These are phyloP conservation scores for Pugionium dolabratum DNA, from an alignment of 345 rosid species.

Conservation along the genomic window DNA sequence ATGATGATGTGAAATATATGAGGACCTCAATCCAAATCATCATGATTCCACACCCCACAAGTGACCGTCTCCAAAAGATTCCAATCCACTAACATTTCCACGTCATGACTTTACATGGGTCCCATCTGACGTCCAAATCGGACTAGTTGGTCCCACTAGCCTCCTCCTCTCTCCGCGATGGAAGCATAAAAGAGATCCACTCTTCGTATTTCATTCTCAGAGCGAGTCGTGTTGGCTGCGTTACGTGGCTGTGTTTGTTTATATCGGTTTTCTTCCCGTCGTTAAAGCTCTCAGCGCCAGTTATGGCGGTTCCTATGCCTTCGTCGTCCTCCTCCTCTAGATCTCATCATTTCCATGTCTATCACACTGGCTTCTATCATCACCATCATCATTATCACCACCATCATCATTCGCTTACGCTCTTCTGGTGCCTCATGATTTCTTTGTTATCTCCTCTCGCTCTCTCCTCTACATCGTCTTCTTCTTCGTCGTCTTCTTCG, in stretches of 20 bases:
- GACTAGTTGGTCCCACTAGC: slow-evolving; percentile 36
- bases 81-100: slow-evolving; percentile 32
- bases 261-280: background rate
- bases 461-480: slow-evolving; percentile 28
- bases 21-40: background rate
- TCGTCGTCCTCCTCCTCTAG: slow-evolving; percentile 29
- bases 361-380: slow-evolving; percentile 34
- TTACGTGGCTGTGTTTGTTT: slow-evolving; percentile 39
- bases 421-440: slow-evolving; percentile 41
- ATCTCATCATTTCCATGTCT: slow-evolving; percentile 28
- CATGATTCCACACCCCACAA: slow-evolving; percentile 33
- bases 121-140: slow-evolving; percentile 29
- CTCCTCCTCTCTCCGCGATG: slow-evolving; percentile 28
- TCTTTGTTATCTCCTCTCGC: slow-evolving; percentile 41
- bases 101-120: slow-evolving; percentile 23
- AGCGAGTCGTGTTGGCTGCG: slow-evolving; percentile 31
- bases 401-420: slow-evolving; percentile 21
- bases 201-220: background rate
- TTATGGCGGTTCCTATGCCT: slow-evolving; percentile 42
- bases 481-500: slow-evolving; percentile 27
- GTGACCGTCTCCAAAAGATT: slow-evolving; percentile 43
- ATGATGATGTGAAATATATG: too few species aligned
- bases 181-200: background rate
- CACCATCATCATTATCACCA: slow-evolving; percentile 13
- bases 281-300: slow-evolving; percentile 7